Conservation (phyloP, 2,329 filamentous ascomycete species). For the Alternaria novae-zelandiae region DNA sequence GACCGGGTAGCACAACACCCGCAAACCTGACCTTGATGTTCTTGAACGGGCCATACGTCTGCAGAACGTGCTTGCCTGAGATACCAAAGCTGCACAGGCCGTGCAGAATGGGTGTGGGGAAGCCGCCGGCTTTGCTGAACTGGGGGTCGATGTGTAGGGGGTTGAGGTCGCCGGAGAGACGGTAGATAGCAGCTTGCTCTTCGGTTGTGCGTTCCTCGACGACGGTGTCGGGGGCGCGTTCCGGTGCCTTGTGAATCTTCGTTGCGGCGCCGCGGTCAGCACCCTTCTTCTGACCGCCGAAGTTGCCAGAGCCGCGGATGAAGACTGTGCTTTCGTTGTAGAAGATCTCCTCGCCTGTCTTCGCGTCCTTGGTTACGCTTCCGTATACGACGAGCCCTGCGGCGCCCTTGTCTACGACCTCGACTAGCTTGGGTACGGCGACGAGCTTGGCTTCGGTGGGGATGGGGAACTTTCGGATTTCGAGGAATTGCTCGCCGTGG, state of each 20-base stretch:
- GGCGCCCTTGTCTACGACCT: slow-evolving; percentile 94
- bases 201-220: slow-evolving; percentile 85
- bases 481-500: slow-evolving; percentile 97
- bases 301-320: slow-evolving; percentile 88
- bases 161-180: slow-evolving; percentile 93
- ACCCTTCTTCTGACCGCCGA: slow-evolving; percentile 81
- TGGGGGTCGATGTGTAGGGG: slow-evolving; percentile 93
- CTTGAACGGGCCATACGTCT: slow-evolving; percentile 81
- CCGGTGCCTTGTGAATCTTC: slow-evolving; percentile 77
- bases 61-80: slow-evolving; percentile 86
- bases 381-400: slow-evolving; percentile 83
- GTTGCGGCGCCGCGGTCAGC: slow-evolving; percentile 80
- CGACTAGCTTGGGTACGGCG: slow-evolving; percentile 80
- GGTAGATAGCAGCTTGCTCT: slow-evolving; percentile 92
- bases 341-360: slow-evolving; percentile 87
- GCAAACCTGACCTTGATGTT: slow-evolving; percentile 94
- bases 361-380: slow-evolving; percentile 82
- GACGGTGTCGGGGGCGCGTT: slow-evolving; percentile 77
- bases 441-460: slow-evolving; percentile 81
- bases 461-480: slow-evolving; percentile 89
- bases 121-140: slow-evolving; percentile 94
- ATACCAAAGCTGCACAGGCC: slow-evolving; percentile 96
- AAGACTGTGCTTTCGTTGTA: slow-evolving; percentile 97
- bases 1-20: slow-evolving; percentile 82
- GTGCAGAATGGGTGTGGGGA: slow-evolving; percentile 92